These are phyloP conservation scores for Calophaca sinica DNA, from an alignment of 306 rosid genomes.

Conservation along the genomic window DNA sequence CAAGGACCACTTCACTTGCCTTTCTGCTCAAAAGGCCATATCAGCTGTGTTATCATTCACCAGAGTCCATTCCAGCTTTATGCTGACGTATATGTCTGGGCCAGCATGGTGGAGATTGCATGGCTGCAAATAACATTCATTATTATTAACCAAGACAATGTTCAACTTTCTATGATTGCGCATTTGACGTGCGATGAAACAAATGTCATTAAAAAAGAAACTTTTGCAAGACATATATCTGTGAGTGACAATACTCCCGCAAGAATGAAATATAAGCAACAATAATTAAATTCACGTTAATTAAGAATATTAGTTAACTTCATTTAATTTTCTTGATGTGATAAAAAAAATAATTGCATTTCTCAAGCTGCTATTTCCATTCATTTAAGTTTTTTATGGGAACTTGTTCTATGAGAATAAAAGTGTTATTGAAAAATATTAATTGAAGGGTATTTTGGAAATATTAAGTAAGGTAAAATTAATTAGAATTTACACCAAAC, in stretches of 20 bases:
- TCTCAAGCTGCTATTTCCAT: no score
- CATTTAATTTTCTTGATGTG: no score
- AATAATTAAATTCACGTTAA: no score
- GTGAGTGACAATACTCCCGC: background rate
- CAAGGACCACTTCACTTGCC: background rate
- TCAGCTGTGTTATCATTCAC: background rate
- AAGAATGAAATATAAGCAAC: no score
- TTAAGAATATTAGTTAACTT: no score
- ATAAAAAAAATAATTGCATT: no score
- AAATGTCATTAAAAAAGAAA: background rate
- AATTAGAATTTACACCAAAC: no score
- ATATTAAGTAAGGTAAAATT: no score
- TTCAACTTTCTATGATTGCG: conserved; percentile 12
- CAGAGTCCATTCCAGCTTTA: conserved; percentile 21
- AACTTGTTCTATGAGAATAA: no score
- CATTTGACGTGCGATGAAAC: background rate
- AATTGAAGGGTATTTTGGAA: no score
- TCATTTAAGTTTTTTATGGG: no score
- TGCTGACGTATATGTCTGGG: background rate
- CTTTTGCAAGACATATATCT: background rate
- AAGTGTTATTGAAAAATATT: no score
- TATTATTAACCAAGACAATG: background rate
- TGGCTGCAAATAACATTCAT: conserved; percentile 1
- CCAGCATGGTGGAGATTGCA: conserved; percentile 13
- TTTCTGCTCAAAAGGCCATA: background rate